Conservation (phyloP, 768 basidiomycete species). For the Macrolepiota albuminosa region DNA sequence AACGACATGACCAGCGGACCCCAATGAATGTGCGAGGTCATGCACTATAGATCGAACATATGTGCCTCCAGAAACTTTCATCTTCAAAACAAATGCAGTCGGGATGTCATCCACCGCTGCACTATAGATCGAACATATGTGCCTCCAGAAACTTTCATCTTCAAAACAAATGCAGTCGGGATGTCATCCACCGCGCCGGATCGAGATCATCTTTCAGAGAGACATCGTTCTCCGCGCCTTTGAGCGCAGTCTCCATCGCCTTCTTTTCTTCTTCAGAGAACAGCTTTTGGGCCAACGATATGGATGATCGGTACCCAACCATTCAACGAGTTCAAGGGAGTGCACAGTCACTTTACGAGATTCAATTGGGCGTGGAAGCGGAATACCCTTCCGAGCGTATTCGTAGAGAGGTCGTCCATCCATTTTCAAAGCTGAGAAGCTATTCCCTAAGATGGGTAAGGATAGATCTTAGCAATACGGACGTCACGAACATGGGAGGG, state of each 20-base stretch:
- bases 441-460: slow-evolving; percentile 25
- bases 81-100: slow-evolving; percentile 78
- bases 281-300: slow-evolving; percentile 74
- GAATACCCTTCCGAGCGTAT: slow-evolving; percentile 87
- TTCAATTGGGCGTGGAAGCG: slow-evolving; percentile 93
- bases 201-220: slow-evolving; percentile 38
- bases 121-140: slow-evolving; percentile 96
- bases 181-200: slow-evolving; percentile 24
- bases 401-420: slow-evolving; percentile 94
- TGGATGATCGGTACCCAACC: slow-evolving; percentile 70
- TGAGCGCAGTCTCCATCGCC: slow-evolving; percentile 63
- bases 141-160: slow-evolving; percentile 93
- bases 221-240: slow-evolving; percentile 38
- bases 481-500: slow-evolving; percentile 76
- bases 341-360: slow-evolving; percentile 78
- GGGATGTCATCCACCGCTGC: slow-evolving; percentile 52
- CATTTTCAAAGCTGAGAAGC: slow-evolving; percentile 98
- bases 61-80: slow-evolving; percentile 95
- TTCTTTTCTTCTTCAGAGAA: slow-evolving; percentile 65
- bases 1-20: slow-evolving; percentile 90
- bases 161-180: slow-evolving; percentile 80
- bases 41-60: slow-evolving; percentile 96
- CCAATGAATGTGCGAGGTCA: slow-evolving; percentile 81
- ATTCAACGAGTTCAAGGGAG: slow-evolving; percentile 72
- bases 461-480: background rate